These are phyloP conservation scores for Cladosporium sp. DNA, from an alignment of 2,329 filamentous ascomycete species.

Conservation along the genomic window DNA sequence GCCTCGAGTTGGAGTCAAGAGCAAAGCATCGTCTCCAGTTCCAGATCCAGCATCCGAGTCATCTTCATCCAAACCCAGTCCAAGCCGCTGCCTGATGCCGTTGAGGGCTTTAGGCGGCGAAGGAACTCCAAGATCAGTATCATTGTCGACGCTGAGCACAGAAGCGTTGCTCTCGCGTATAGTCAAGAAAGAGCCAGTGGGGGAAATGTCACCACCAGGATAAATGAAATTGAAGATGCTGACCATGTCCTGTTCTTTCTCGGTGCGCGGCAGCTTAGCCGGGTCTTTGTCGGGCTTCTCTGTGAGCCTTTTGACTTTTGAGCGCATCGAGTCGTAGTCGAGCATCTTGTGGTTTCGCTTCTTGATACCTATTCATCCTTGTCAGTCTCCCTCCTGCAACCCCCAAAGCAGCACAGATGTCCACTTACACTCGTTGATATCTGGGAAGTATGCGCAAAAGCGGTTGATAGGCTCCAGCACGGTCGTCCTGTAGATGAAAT, in stretches of 20 bases:
- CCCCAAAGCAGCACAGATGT: too few species aligned
- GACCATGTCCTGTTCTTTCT: conserved; percentile 89
- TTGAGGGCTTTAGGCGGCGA: conserved; percentile 34
- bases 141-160: conserved; percentile 14
- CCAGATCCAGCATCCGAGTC: not conserved
- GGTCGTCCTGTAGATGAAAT: conserved; percentile 64
- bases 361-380: conserved; percentile 69
- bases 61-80: conserved; percentile 1
- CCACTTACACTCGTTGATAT: conserved; percentile 88
- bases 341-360: conserved; percentile 98
- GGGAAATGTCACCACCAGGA: not conserved
- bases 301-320: conserved; percentile 93
- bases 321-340: conserved; percentile 94
- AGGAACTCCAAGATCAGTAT: conserved; percentile 26
- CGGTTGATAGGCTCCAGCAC: conserved; percentile 93
- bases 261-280: conserved; percentile 90
- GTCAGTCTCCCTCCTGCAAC: not conserved
- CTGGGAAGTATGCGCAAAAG: conserved; percentile 98
- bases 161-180: conserved; percentile 17
- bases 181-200: not conserved
- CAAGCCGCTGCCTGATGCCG: conserved; percentile 25
- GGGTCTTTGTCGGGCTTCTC: conserved; percentile 99
- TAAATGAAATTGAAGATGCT: conserved; percentile 24
- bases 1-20: not conserved
- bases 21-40: not conserved